Conservation (phyloP, 140 eudicot species). For the Erigeron philadelphicus region DNA sequence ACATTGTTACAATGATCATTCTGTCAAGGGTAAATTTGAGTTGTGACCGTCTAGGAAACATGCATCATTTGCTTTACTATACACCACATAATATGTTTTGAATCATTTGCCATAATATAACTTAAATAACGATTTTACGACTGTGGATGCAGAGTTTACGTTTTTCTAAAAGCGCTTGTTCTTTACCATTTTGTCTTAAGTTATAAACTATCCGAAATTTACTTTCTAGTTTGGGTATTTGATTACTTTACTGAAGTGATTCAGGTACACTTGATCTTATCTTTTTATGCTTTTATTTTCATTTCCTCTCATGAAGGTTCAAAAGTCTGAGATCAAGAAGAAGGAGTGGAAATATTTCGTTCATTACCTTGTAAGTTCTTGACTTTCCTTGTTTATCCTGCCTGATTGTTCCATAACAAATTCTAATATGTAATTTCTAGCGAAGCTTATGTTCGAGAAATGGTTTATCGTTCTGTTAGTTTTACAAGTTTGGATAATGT, state of each 20-base stretch:
- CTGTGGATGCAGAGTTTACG: slow-evolving; percentile 15
- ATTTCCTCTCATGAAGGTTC: slow-evolving; percentile 52
- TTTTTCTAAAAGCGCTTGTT: not conserved
- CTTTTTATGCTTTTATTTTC: slow-evolving; percentile 16
- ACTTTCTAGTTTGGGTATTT: slow-evolving; percentile 11
- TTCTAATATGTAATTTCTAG: not conserved
- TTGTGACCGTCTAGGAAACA: not conserved
- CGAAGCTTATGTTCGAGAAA: slow-evolving; percentile 14
- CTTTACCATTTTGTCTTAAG: not conserved
- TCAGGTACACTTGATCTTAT: slow-evolving; percentile 20
- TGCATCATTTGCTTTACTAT: not conserved
- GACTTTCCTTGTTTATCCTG: not conserved
- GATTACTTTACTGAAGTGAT: slow-evolving; percentile 9
- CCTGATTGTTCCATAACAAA: slow-evolving; percentile 7
- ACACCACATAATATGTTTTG: slow-evolving; percentile 11
- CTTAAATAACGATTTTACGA: not conserved
- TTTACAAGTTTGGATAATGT: not conserved
- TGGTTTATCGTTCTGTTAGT: slow-evolving; percentile 15
- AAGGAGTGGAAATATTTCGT: slow-evolving; percentile 80
- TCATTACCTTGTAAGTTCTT: slow-evolving; percentile 86
- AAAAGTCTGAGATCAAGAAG: slow-evolving; percentile 71
- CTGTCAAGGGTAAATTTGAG: not conserved
- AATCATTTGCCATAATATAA: not conserved
- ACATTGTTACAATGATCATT: slow-evolving; percentile 6
- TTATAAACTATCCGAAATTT: not conserved